A percentile compares a stretch with the other conserved stretches of the same genome.
These are phyloP conservation scores for Aspergillus ochraceus DNA, from an alignment of 2,329 filamentous ascomycete genomes.

Conservation along the genomic window DNA sequence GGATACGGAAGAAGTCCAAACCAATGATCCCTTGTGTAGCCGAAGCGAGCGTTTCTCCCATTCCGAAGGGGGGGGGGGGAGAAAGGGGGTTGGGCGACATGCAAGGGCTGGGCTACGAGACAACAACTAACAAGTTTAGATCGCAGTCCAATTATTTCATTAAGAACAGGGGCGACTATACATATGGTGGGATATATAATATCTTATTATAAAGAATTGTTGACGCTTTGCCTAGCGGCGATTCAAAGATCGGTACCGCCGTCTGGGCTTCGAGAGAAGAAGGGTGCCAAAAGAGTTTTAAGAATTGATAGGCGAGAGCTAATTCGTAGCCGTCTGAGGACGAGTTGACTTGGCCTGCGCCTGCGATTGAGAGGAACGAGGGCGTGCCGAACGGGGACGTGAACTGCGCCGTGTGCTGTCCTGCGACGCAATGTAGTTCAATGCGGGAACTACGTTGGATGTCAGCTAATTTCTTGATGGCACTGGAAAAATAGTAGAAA, in stretches of 20 bases:
- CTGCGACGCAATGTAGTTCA: slow-evolving; percentile 14
- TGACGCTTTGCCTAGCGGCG: too few species aligned
- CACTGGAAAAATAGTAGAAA: not conserved
- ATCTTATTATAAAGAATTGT: not conserved
- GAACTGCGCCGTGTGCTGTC: slow-evolving; percentile 13
- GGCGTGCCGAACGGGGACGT: slow-evolving; percentile 15
- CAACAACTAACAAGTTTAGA: not conserved
- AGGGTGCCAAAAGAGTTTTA: too few species aligned
- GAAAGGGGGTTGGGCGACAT: not conserved
- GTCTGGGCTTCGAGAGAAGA: not conserved
- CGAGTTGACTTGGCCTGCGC: slow-evolving; percentile 12
- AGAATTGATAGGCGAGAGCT: not conserved
- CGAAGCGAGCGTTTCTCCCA: not conserved
- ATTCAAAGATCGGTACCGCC: too few species aligned
- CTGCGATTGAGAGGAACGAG: slow-evolving; percentile 11
- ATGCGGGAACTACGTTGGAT: slow-evolving; percentile 19
- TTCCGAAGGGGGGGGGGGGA: too few species aligned
- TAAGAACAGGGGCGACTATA: not conserved
- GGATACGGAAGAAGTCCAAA: too few species aligned
- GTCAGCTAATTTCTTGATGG: slow-evolving; percentile 3
- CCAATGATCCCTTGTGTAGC: too few species aligned
- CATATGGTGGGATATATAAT: not conserved
- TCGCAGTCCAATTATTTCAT: not conserved
- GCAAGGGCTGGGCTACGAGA: not conserved
- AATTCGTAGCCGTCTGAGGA: slow-evolving; percentile 16